Evolutionary conservation across 495 filamentous ascomycete genomes (phyloP), one percentile per base, ranked within the genome.

Genomic region (Xylaria grammica): DNA sequence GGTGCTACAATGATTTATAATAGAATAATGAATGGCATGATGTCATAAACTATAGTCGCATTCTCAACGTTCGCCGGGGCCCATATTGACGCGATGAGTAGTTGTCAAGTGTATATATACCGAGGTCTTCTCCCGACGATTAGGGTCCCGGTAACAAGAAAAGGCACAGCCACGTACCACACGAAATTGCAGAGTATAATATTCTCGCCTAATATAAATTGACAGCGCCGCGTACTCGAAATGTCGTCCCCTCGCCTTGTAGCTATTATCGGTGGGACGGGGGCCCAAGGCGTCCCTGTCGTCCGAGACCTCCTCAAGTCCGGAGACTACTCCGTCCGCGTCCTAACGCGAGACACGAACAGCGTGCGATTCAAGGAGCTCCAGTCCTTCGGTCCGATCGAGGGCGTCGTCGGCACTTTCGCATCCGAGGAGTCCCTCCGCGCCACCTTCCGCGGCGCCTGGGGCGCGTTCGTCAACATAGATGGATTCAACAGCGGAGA

Each of bases 401-500:
- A 78, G 42, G 71, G 84, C 7, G 42, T 84, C 15, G 57, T 73
- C 52, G 85, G 85, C 19, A 77, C 75, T 6, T 81, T 81, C 62
- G 77, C 78, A 32, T 77, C 74, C 52, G 82, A 86, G 55, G 55
- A 56, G 0, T 71, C 74, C 50, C 78, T 87, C 6, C 79, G 77
- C 19, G 63, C 71, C 1, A 80, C 68, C 0, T 84, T 81, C 66
- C 62, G 72, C 32, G 77, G 76, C 19, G 77, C 77, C n/a, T 77
- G 81, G 68, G 76, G 76, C 53, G 81, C 82, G 9, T 87, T 81
- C 63, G 75, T 86, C 45, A 87, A 87, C 62, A 78, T 81, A 26
- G 82, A 87, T 64, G 80, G 83, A 40, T 85, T 84, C 65, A 81
- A 78, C 44, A 72, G 75, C 7, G 85, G 85, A 15, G 81, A 85